Percentiles rank a stretch among this genome's conserved stretches.
These are phyloP conservation scores for Aspergillus pseudoglaucus DNA, from an alignment of 2,329 filamentous ascomycete species.

Conservation along the genomic window DNA sequence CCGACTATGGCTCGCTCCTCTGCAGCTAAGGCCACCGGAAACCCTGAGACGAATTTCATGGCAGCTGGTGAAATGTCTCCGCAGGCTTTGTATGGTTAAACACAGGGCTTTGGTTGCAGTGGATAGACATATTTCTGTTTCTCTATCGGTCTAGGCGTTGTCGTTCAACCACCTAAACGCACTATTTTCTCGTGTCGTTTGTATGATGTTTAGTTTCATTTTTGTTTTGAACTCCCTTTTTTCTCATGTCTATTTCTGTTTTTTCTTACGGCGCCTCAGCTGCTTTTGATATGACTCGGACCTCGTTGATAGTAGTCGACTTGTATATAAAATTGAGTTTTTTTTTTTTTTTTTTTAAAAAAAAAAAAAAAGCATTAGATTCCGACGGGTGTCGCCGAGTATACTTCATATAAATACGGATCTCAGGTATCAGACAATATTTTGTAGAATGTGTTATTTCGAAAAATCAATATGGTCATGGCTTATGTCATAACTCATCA, in stretches of 20 bases:
- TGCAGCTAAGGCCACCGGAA: conserved; percentile 77
- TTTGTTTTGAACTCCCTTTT: conserved; percentile 16
- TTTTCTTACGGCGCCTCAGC: conserved; percentile 17
- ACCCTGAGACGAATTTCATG: conserved; percentile 74
- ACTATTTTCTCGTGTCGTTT: conserved; percentile 17
- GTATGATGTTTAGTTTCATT: conserved; percentile 15
- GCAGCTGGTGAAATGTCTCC: conserved; percentile 54
- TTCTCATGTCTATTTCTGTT: conserved; percentile 14
- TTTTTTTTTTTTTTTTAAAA: too few relatives aligned
- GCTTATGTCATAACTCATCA: conserved; percentile 31
- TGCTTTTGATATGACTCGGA: conserved; percentile 16
- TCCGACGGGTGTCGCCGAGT: neutral
- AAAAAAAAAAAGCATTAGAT: conserved; percentile 13
- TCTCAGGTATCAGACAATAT: too few relatives aligned
- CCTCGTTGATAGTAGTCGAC: conserved; percentile 20
- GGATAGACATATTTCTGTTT: conserved; percentile 20
- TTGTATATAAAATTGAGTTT: conserved; percentile 34
- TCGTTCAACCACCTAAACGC: conserved; percentile 30
- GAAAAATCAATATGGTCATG: neutral
- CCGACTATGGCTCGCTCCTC: conserved; percentile 98
- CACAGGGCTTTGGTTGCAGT: conserved; percentile 8
- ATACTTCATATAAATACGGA: neutral
- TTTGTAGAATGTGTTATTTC: too few relatives aligned
- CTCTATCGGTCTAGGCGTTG: conserved; percentile 30
- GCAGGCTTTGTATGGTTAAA: conserved; percentile 34